phyloP scores from a whole-genome alignment of 2,329 filamentous ascomycete genomes.

The Alternaria longipes region DNA sequence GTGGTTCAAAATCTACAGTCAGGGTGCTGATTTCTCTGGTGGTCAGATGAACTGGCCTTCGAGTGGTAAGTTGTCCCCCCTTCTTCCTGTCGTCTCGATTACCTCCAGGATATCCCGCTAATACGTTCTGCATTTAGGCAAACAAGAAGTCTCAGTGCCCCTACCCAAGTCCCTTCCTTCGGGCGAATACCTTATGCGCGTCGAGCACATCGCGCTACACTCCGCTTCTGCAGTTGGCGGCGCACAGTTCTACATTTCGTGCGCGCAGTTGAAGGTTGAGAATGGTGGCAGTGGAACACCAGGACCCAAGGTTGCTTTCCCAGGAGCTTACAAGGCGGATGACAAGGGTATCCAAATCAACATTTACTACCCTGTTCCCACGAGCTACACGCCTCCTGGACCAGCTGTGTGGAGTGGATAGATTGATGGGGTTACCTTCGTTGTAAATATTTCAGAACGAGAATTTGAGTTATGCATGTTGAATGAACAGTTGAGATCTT shows the following conservation, averaged over 20 bases:
- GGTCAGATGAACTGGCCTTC: constrained; percentile 40
- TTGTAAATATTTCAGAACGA: not conserved
- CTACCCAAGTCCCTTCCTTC: constrained; percentile 53
- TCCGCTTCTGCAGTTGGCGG: constrained; percentile 44
- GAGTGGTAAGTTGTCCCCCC: constrained; percentile 21
- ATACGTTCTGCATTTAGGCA: constrained; percentile 15
- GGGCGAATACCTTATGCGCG: constrained; percentile 58
- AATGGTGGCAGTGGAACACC: constrained; percentile 50
- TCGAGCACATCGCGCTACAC: constrained; percentile 60
- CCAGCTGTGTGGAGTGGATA: constrained; percentile 33
- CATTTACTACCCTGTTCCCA: constrained; percentile 39
- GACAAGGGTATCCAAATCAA: constrained; percentile 41
- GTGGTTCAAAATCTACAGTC: constrained; percentile 50
- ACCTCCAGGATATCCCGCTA: not conserved
- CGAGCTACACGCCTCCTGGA: constrained; percentile 31
- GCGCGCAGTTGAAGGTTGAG: constrained; percentile 56
- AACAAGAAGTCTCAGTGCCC: constrained; percentile 40
- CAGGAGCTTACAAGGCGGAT: constrained; percentile 46
- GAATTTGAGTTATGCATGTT: not conserved
- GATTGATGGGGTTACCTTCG: not conserved
- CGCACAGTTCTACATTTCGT: constrained; percentile 57
- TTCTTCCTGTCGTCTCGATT: not conserved
- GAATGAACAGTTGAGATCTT: not conserved
- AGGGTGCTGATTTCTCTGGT: constrained; percentile 30
- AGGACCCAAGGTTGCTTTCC: constrained; percentile 50